phyloP scores from a whole-genome alignment of 352 stramenopile species.

The Pythium folliculosum region DNA sequence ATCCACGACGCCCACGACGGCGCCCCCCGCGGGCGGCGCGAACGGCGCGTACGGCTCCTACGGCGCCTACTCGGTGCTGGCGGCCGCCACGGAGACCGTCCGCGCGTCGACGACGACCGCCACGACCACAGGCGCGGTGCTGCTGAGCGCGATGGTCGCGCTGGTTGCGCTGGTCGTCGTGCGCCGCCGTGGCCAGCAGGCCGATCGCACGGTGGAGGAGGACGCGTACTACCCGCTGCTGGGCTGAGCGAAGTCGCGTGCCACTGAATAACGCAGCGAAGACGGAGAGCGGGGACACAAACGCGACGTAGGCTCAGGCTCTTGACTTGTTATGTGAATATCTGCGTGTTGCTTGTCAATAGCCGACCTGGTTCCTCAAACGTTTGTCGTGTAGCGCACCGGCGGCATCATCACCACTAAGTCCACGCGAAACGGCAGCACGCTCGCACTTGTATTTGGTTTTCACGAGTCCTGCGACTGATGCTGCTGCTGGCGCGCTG shows the following conservation, averaged over 20 bases:
- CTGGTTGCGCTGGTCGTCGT: constrained; percentile 35
- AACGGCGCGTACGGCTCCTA: constrained; percentile 22
- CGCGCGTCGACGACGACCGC: constrained; percentile 16
- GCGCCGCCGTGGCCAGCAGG: constrained; percentile 27
- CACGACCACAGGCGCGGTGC: neutral
- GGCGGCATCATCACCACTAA: too few relatives aligned
- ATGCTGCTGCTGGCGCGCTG: constrained; percentile 37
- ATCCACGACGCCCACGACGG: neutral
- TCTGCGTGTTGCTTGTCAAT: too few relatives aligned
- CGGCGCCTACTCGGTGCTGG: constrained; percentile 24
- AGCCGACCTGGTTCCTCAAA: too few relatives aligned
- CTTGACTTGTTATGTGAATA: too few relatives aligned
- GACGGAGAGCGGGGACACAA: too few relatives aligned
- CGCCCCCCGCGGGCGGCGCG: neutral
- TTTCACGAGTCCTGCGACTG: neutral
- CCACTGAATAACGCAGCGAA: neutral
- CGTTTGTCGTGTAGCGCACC: too few relatives aligned
- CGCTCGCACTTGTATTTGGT: too few relatives aligned
- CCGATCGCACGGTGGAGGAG: constrained; percentile 19
- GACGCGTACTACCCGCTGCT: constrained; percentile 67
- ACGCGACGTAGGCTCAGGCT: too few relatives aligned
- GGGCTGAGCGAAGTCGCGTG: constrained; percentile 32
- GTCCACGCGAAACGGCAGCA: too few relatives aligned
- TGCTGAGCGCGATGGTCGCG: constrained; percentile 14
- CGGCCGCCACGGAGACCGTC: constrained; percentile 12